Evolutionary conservation across 192 early-diverging fungal species (phyloP).

Genomic region (Phycomyces nitens): DNA sequence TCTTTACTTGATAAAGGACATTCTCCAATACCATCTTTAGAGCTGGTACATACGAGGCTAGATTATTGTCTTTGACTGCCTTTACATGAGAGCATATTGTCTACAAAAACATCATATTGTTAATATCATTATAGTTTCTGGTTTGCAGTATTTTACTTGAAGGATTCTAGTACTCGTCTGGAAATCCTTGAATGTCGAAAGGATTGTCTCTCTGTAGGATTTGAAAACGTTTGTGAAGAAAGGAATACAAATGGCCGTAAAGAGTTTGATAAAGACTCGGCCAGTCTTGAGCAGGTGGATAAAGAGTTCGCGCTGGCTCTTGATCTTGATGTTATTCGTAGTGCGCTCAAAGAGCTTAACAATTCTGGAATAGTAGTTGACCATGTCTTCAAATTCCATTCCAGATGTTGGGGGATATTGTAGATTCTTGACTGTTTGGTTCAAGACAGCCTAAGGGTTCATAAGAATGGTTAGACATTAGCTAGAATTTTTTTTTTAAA

Average conservation of each 20-base stretch:
- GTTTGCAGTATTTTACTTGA: slow-evolving; percentile 42
- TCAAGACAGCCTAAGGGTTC: slow-evolving; percentile 17
- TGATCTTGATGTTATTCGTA: slow-evolving; percentile 43
- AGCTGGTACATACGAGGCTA: slow-evolving; percentile 64
- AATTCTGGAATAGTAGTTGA: slow-evolving; percentile 35
- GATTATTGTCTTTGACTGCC: slow-evolving; percentile 54
- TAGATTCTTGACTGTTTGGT: slow-evolving; percentile 14
- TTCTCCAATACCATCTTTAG: slow-evolving; percentile 68
- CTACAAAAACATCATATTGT: slow-evolving; percentile 33
- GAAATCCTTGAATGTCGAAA: slow-evolving; percentile 50
- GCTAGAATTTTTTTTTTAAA: neutral
- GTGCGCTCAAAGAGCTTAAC: slow-evolving; percentile 43
- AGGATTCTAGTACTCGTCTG: slow-evolving; percentile 46
- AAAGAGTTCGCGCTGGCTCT: slow-evolving; percentile 44
- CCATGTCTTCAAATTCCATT: neutral
- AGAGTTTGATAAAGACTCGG: slow-evolving; percentile 51
- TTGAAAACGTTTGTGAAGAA: slow-evolving; percentile 48
- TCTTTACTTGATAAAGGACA: slow-evolving; percentile 72
- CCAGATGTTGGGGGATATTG: neutral
- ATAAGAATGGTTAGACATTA: slow-evolving; percentile 1
- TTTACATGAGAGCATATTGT: slow-evolving; percentile 77
- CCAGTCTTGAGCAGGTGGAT: slow-evolving; percentile 43
- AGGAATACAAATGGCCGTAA: slow-evolving; percentile 47
- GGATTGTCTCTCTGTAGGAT: slow-evolving; percentile 35
- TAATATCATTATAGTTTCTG: neutral